A percentile compares a stretch with the other conserved stretches of the same genome.
These are phyloP conservation scores for Fraxinus velutina DNA, from an alignment of 305 asterid species.

Conservation along the genomic window DNA sequence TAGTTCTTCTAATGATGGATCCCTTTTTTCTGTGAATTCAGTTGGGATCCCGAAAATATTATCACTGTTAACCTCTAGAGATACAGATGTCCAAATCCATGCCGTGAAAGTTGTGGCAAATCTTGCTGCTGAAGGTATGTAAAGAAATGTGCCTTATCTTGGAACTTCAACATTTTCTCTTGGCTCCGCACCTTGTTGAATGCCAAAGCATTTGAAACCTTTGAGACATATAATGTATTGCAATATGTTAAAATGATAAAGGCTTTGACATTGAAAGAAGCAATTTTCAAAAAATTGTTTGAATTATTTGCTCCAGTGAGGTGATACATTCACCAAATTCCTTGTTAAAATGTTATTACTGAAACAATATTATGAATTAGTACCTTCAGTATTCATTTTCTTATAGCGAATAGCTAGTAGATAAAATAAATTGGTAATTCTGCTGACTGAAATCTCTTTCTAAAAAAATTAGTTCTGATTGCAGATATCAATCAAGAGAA, in stretches of 20 bases:
- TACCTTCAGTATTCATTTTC: background rate
- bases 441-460: conserved; percentile 4
- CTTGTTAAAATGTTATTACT: background rate
- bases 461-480: conserved; percentile 22
- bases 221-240: background rate
- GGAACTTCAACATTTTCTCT: conserved; percentile 3
- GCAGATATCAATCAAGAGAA: conserved; percentile 74
- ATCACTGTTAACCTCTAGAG: conserved; percentile 63
- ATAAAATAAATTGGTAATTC: background rate
- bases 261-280: background rate
- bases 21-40: conserved; percentile 30
- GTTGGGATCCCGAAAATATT: conserved; percentile 90
- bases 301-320: background rate
- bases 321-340: background rate
- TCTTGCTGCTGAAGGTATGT: conserved; percentile 91
- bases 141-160: conserved; percentile 1
- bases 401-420: background rate
- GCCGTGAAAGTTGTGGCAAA: conserved; percentile 98
- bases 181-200: background rate
- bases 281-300: background rate
- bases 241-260: background rate
- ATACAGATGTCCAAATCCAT: conserved; percentile 80
- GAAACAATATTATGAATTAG: background rate
- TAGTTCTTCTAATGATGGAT: background rate
- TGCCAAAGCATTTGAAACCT: background rate